Evolutionary conservation across 176 grass and related monocot species (phyloP).

Genomic region (Phoenix roebelenii): DNA sequence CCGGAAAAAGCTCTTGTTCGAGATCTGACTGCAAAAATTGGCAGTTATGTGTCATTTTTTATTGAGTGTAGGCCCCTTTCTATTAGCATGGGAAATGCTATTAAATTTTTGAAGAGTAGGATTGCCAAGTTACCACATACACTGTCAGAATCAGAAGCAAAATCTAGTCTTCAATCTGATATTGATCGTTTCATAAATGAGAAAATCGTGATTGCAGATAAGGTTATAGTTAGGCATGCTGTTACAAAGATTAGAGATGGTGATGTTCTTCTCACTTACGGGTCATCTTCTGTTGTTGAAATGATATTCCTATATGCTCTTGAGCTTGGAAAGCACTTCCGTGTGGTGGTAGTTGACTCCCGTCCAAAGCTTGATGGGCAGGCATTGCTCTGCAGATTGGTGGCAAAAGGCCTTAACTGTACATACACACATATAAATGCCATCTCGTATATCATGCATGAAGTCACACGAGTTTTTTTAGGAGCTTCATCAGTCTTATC

Average conservation of each 20-base stretch:
- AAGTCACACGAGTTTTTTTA: conserved; percentile 66
- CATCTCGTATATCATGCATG: conserved; percentile 73
- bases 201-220: conserved; percentile 69
- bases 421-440: conserved; percentile 73
- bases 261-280: conserved; percentile 72
- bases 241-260: conserved; percentile 63
- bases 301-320: conserved; percentile 58
- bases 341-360: conserved; percentile 63
- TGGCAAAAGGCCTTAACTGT: conserved; percentile 58
- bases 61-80: conserved; percentile 64
- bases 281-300: conserved; percentile 62
- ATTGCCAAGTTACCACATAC: conserved; percentile 41
- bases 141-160: conserved; percentile 52
- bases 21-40: conserved; percentile 60
- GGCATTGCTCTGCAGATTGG: conserved; percentile 37
- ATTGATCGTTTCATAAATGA: conserved; percentile 78
- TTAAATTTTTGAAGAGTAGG: conserved; percentile 63
- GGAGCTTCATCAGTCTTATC: conserved; percentile 65
- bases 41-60: conserved; percentile 63
- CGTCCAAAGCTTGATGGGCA: conserved; percentile 60
- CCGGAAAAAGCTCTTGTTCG: conserved; percentile 49
- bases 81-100: conserved; percentile 77
- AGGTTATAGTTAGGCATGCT: conserved; percentile 58
- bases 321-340: conserved; percentile 47
- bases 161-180: conserved; percentile 61